Base-by-base conservation (phyloP, 2,329 filamentous ascomycete genomes). In the Cordyceps cateniannulata region DNA sequence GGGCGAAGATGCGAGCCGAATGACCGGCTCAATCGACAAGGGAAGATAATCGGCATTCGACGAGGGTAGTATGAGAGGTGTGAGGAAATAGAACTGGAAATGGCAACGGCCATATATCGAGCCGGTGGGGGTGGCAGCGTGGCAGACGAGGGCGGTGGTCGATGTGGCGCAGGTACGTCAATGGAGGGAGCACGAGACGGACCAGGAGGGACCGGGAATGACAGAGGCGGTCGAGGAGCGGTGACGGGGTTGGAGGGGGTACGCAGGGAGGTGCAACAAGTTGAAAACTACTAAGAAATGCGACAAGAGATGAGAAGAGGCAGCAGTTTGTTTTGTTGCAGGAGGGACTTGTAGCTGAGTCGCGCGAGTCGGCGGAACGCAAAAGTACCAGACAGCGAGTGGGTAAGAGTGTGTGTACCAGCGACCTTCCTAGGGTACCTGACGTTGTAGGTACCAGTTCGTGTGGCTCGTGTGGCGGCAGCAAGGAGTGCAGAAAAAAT, bases 71-170 rank as follows among this genome's bases (percentile, higher is more conserved):
- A 44, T 14, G n/a, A 10, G 18, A 27, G 32, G 49, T 27, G 29
- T 48, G n/a, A 18, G 54, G 57, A 51, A 48, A 38, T 42, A 47
- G 57, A 51, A 59, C 60, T 47, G 54, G 57, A 51, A 48, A 38
- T 42, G 49, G 57, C 52, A 58, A 61, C 44, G 40, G 54, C 61
- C 42, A 54, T 38, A 52, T 50, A 63, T 45, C 47, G 56, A 57
- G 32, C 24, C 35, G 47, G 44, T 60, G 58, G 58, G 50, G 48
- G 27, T 48, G 58, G 49, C 25, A 45, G 38, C 56, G n/a, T 49
- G 3, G 45, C 22, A 50, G 55, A 24, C 10, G 44, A 51, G 45
- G 47, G 35, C 29, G 27, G 38, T 16, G 14, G 24, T 48, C 45
- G 56, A 50, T 59, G 56, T 50, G 56, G 45, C 45, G 56, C 47